Evolutionary conservation across 2,329 filamentous ascomycete species (phyloP).

Genomic region (Metarhizium anisopliae): DNA sequence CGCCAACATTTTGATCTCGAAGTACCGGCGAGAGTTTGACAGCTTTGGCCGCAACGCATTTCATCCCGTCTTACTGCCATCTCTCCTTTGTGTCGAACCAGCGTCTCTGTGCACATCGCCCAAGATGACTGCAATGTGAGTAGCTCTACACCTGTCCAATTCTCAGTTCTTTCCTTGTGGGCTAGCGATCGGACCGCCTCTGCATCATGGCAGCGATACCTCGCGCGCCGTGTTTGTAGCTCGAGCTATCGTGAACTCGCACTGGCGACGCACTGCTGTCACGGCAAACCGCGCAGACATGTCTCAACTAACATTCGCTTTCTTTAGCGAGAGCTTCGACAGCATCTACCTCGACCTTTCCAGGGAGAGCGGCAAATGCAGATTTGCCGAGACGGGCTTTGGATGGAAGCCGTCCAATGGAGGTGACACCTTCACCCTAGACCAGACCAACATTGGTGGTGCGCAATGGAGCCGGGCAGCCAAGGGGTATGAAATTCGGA

Average conservation of each 20-base stretch:
- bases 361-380: slow-evolving; percentile 83
- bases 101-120: neutral
- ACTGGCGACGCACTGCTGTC: neutral
- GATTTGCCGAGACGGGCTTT: slow-evolving; percentile 87
- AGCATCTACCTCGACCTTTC: slow-evolving; percentile 95
- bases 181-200: neutral
- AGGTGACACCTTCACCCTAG: slow-evolving; percentile 88
- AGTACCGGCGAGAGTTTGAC: neutral
- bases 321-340: slow-evolving; percentile 77
- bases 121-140: slow-evolving; percentile 31
- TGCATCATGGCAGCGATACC: neutral
- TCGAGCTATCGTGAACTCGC: neutral
- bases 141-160: neutral
- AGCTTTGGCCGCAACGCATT: neutral
- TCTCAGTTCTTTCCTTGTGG: neutral
- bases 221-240: neutral
- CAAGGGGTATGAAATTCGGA: slow-evolving; percentile 88
- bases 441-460: slow-evolving; percentile 72
- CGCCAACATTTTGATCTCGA: neutral
- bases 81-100: neutral
- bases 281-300: neutral
- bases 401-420: slow-evolving; percentile 88
- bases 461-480: slow-evolving; percentile 94
- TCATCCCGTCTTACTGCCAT: neutral
- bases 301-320: neutral